These are phyloP conservation scores for Fusarium subtropicale DNA, from an alignment of 2,329 filamentous ascomycete genomes.

Conservation along the genomic window DNA sequence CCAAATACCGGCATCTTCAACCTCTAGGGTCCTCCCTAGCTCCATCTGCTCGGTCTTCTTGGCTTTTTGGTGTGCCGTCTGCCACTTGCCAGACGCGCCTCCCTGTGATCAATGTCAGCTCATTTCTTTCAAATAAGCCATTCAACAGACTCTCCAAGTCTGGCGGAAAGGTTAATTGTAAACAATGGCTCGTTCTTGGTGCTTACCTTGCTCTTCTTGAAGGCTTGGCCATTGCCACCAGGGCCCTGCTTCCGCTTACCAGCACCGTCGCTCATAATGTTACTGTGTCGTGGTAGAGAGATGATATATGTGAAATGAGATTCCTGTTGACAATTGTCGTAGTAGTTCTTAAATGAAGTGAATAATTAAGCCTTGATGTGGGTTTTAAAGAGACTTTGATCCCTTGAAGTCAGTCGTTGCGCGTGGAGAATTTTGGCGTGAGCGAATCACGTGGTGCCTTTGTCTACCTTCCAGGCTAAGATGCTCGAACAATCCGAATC, in stretches of 20 bases:
- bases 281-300: background rate
- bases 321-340: background rate
- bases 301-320: background rate
- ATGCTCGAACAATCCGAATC: background rate
- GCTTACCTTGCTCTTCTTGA: conserved; percentile 58
- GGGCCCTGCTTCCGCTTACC: conserved; percentile 54
- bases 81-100: conserved; percentile 69
- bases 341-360: background rate
- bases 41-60: conserved; percentile 59
- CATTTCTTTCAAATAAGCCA: conserved; percentile 1
- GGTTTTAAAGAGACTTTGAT: conserved; percentile 8
- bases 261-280: conserved; percentile 48
- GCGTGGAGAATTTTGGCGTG: conserved; percentile 39
- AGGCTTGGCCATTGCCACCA: conserved; percentile 43
- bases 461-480: background rate
- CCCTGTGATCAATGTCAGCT: conserved; percentile 51
- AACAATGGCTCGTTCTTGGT: conserved; percentile 1
- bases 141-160: background rate
- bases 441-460: conserved; percentile 31
- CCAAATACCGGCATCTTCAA: conserved; percentile 81
- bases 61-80: conserved; percentile 68
- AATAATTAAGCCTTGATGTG: conserved; percentile 11
- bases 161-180: background rate
- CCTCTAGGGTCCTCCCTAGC: conserved; percentile 64
- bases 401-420: conserved; percentile 6